These are phyloP conservation scores for Tricholoma matsutake DNA, from an alignment of 768 basidiomycete genomes.

Conservation along the genomic window DNA sequence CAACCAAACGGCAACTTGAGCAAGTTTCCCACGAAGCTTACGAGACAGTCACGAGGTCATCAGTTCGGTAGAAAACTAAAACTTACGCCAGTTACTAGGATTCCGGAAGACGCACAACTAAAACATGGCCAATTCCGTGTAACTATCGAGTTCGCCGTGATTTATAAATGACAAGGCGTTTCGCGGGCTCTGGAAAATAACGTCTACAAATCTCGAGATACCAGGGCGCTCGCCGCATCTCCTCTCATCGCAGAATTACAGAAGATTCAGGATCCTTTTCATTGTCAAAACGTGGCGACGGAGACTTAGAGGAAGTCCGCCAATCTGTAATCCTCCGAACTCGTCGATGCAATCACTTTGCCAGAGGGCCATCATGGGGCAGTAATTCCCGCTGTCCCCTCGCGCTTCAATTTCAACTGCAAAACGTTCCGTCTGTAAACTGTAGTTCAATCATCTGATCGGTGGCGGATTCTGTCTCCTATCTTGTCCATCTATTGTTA, in stretches of 20 bases:
- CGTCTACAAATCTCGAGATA: conserved; percentile 1
- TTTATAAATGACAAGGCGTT: not conserved
- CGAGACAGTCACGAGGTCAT: not conserved
- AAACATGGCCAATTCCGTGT: not conserved
- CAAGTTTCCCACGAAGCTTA: not conserved
- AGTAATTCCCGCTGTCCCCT: conserved; percentile 13
- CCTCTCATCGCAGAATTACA: conserved; percentile 1
- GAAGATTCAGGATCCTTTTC: conserved; percentile 9
- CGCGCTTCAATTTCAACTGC: conserved; percentile 15
- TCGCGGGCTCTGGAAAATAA: not conserved
- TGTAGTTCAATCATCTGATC: conserved; percentile 4
- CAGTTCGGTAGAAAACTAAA: too few relatives aligned
- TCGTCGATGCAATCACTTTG: conserved; percentile 7
- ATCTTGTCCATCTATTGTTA: conserved; percentile 9
- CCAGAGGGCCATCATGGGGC: conserved; percentile 6
- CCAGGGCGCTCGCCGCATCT: not conserved
- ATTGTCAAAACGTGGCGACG: conserved; percentile 9
- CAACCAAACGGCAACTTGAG: not conserved
- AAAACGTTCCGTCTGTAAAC: conserved; percentile 5
- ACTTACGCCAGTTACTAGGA: not conserved
- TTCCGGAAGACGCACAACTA: not conserved
- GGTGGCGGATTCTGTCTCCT: conserved; percentile 9
- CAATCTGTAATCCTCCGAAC: conserved; percentile 11
- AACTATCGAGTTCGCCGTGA: not conserved
- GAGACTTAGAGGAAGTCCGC: conserved; percentile 9